phyloP scores from a whole-genome alignment of 2,329 filamentous ascomycete species.

The Aureobasidium leucospermi region DNA sequence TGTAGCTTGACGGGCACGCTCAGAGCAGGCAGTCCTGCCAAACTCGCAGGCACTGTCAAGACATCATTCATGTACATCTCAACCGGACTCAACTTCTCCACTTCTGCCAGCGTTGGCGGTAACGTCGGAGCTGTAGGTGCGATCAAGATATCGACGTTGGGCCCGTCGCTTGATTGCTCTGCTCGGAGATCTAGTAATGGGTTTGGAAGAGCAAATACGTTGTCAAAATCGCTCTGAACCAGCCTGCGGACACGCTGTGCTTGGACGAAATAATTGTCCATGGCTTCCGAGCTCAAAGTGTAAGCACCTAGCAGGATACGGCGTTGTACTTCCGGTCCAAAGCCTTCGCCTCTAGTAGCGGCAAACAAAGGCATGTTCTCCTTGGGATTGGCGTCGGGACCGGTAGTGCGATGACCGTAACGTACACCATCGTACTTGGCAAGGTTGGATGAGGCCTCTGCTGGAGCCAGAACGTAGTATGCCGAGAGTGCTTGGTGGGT shows the following conservation, averaged over 20 bases:
- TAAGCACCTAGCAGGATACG: constrained; percentile 87
- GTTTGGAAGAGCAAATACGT: constrained; percentile 63
- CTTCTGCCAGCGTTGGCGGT: constrained; percentile 56
- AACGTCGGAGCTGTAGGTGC: constrained; percentile 78
- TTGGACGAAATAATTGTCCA: constrained; percentile 94
- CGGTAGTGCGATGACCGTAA: constrained; percentile 59
- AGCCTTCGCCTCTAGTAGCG: constrained; percentile 62
- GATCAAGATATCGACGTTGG: constrained; percentile 71
- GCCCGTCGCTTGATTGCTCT: constrained; percentile 18
- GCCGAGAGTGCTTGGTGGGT: constrained; percentile 82
- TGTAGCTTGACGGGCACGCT: constrained; percentile 59
- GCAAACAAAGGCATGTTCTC: constrained; percentile 54
- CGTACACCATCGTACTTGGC: constrained; percentile 97
- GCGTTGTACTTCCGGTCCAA: constrained; percentile 78
- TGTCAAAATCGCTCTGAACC: constrained; percentile 80
- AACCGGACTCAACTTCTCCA: constrained; percentile 51
- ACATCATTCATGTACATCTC: constrained; percentile 88
- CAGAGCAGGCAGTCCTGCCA: constrained; percentile 83
- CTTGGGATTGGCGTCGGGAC: constrained; percentile 42
- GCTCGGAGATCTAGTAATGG: constrained; percentile 46
- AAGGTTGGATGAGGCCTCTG: constrained; percentile 91
- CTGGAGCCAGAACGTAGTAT: constrained; percentile 92
- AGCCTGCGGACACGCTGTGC: constrained; percentile 81
- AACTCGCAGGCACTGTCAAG: constrained; percentile 87
- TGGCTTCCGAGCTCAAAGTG: constrained; percentile 79